Base-by-base conservation (phyloP, 805 yeast species). In the Yarrowia divulgata region DNA sequence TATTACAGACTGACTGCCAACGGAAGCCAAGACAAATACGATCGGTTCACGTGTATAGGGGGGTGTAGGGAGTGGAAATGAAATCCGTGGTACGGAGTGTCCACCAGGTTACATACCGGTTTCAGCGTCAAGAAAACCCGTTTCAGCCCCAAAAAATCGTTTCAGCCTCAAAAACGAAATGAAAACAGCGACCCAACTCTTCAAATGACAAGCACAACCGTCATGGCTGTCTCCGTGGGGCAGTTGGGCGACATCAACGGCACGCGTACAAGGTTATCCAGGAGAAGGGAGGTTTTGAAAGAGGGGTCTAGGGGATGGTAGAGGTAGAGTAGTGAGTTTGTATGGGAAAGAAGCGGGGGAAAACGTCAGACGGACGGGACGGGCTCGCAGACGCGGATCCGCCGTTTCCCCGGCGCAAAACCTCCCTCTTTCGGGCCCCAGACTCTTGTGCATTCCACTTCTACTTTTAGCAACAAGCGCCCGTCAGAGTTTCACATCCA, bases 391-490 rank as follows among this genome's bases (percentile, higher is more conserved):
- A 43, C 4, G 23, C 3, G 4, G 23, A n/a, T 8, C 10, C 46
- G 46, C 10, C 23, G 3, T 10, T 45, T 18, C 12, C 49, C 49
- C 49, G 29, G 7, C 10, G 16, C 3, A 18, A 9, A 18, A 19
- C 14, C 32, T 8, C 14, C 40, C 35, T 9, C 18, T 32, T 10
- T 7, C 3, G 9, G 10, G 19, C 34, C 1, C 35, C 5, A 32
- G 1, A 1, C n/a, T 2, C 19, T 14, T 40, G 46, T 57, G 64
- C 64, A 57, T 57, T 57, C 64, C 49, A 29, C 34, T 57, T 57
- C 64, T 57, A 57, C 64, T 57, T 57, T 57, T 57, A 57, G 64
- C 48, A 40, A 57, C 64, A 57, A 23, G 35, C 18, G 64, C 49
- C 32, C 39, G 64, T 42, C 49, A 57, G 32, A 43, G 64, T 57